Evolutionary conservation across 768 basidiomycete genomes (phyloP).

Genomic region (Agrocybe pediades): DNA sequence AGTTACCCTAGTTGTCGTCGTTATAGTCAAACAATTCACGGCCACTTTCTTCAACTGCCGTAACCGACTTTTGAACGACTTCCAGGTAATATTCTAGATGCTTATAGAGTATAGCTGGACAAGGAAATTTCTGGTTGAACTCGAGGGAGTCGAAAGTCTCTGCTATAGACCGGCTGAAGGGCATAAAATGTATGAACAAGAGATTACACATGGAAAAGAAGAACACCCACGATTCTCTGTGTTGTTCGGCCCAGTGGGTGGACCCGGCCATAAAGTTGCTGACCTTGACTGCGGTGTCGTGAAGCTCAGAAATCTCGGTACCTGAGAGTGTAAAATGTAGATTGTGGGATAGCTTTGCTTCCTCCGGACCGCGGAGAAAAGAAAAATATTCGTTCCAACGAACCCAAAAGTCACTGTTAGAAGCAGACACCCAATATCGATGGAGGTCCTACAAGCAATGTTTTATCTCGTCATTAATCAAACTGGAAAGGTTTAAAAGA

Average conservation of each 20-base stretch:
- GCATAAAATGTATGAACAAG: background rate
- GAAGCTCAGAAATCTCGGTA: slow-evolving; percentile 17
- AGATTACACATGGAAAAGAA: background rate
- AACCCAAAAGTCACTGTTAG: slow-evolving; percentile 34
- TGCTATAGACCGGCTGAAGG: background rate
- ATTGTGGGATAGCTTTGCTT: slow-evolving; percentile 5
- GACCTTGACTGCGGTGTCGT: slow-evolving; percentile 1
- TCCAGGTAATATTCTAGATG: background rate
- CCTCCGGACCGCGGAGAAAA: slow-evolving; percentile 21
- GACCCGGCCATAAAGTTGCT: slow-evolving; percentile 15
- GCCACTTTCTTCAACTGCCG: background rate
- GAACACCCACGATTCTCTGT: slow-evolving; percentile 15
- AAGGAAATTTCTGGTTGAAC: background rate
- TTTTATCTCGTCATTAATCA: background rate
- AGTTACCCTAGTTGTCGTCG: too few relatives aligned
- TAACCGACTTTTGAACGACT: background rate
- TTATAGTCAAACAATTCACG: background rate
- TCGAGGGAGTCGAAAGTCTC: background rate
- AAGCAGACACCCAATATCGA: slow-evolving; percentile 29
- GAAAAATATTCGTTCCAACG: slow-evolving; percentile 46
- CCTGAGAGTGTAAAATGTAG: slow-evolving; percentile 21
- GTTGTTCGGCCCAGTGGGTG: slow-evolving; percentile 22
- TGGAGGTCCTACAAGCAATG: slow-evolving; percentile 32
- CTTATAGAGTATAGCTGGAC: background rate
- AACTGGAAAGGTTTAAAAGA: slow-evolving; percentile 9